These are phyloP conservation scores for Balamuthia mandrillaris DNA, from an alignment of 208 protist species.

Conservation along the genomic window DNA sequence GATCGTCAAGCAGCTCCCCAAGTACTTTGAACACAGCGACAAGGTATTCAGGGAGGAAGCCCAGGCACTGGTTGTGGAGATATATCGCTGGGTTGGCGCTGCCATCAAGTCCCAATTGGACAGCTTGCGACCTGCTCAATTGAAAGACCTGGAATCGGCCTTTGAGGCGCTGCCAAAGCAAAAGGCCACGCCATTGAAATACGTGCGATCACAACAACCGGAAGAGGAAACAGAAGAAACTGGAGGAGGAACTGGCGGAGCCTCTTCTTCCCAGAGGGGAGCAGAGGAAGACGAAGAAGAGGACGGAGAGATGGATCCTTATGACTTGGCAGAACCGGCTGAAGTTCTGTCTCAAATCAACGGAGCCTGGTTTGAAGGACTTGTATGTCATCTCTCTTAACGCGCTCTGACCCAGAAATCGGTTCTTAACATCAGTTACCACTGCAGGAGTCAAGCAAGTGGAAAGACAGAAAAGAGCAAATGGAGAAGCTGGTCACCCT, in stretches of 20 bases:
- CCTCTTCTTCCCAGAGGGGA: neutral
- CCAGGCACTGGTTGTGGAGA: constrained; percentile 32
- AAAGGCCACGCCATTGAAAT: constrained; percentile 17
- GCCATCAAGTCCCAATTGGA: constrained; percentile 33
- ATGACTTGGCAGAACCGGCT: constrained; percentile 38
- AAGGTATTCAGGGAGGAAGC: constrained; percentile 18
- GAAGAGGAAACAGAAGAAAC: constrained; percentile 19
- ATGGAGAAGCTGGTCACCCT: constrained; percentile 23
- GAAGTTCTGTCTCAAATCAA: constrained; percentile 39
- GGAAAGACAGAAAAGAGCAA: constrained; percentile 51
- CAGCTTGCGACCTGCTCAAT: constrained; percentile 18
- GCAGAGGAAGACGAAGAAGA: constrained; percentile 39
- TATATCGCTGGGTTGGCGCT: constrained; percentile 28
- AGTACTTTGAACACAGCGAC: constrained; percentile 41
- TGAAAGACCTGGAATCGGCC: neutral
- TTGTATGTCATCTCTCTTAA: constrained; percentile 12
- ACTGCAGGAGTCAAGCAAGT: constrained; percentile 32
- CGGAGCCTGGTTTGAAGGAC: constrained; percentile 1
- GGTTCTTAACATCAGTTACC: neutral
- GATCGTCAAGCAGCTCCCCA: constrained; percentile 6
- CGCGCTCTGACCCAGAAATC: neutral
- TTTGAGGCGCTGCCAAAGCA: constrained; percentile 25
- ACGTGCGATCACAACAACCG: constrained; percentile 11
- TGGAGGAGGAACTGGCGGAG: neutral
- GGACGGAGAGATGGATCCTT: constrained; percentile 24